A percentile compares a stretch with the other conserved stretches of the same genome.
Evolutionary conservation across 129 eudicot genomes (phyloP).

Genomic region (Glebionis coronaria): DNA sequence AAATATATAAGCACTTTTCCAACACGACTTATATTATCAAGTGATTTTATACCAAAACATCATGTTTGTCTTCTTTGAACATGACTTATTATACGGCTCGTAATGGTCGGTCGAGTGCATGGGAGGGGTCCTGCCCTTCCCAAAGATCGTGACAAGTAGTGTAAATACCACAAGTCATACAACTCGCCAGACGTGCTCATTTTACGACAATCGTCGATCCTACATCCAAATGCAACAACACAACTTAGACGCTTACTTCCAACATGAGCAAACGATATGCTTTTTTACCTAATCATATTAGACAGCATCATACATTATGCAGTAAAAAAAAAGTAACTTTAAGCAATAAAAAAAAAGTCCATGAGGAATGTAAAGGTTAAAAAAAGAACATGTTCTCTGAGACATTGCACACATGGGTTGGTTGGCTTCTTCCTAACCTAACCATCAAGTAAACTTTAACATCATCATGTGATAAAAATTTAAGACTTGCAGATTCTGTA

Average conservation of each 20-base stretch:
- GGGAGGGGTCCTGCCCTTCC: no score
- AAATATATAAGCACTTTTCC: neutral
- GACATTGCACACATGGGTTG: conserved; percentile 39
- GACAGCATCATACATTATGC: neutral
- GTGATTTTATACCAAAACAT: neutral
- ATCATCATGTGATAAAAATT: conserved; percentile 9
- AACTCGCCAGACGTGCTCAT: no score
- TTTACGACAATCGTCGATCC: no score
- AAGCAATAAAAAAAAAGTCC: neutral
- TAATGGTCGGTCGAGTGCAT: no score
- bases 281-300: neutral
- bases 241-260: no score
- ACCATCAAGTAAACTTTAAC: conserved; percentile 30
- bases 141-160: no score
- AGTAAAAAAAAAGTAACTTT: neutral
- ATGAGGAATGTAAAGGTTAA: conserved; percentile 14
- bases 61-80: no score
- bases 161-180: no score
- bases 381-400: conserved; percentile 24
- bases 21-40: neutral
- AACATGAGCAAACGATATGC: no score
- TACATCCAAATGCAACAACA: no score
- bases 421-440: conserved; percentile 39
- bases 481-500: neutral
- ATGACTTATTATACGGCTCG: no score